These are phyloP conservation scores for Wickerhamiella domercqiae DNA, from an alignment of 805 yeast species.

Conservation along the genomic window DNA sequence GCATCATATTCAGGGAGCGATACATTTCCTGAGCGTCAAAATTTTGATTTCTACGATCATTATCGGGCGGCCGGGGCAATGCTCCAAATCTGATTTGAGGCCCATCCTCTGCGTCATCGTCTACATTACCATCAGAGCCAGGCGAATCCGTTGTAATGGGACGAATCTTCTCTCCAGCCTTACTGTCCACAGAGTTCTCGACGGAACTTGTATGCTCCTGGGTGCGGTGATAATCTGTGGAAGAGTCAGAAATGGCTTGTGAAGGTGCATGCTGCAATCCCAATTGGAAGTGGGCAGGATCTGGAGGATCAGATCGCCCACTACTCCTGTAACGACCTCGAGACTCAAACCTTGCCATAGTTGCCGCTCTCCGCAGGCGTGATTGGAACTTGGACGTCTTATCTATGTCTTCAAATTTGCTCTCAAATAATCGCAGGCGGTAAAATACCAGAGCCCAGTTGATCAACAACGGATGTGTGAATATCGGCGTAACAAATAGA, in stretches of 20 bases:
- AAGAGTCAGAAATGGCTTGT: background rate
- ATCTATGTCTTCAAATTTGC: conserved; percentile 70
- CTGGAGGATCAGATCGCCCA: conserved; percentile 1
- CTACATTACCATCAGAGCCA: background rate
- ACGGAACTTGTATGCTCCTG: too few species aligned
- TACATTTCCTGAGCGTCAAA: conserved; percentile 67
- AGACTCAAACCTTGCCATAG: conserved; percentile 30
- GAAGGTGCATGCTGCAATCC: background rate
- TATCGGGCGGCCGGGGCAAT: conserved; percentile 34
- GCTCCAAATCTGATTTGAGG: conserved; percentile 48
- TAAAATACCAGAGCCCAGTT: conserved; percentile 65
- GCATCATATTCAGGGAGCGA: conserved; percentile 69
- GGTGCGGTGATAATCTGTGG: too few species aligned
- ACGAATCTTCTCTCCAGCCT: background rate
- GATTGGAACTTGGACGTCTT: conserved; percentile 62
- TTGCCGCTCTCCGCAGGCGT: conserved; percentile 63
- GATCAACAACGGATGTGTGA: conserved; percentile 79
- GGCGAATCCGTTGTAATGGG: background rate
- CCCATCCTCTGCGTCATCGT: conserved; percentile 16
- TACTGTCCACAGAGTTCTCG: too few species aligned
- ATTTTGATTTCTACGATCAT: conserved; percentile 5
- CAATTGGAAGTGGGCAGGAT: background rate
- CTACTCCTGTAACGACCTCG: background rate
- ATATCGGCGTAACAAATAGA: conserved; percentile 43
- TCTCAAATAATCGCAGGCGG: conserved; percentile 79